These are phyloP conservation scores for Fomitopsis serialis DNA, from an alignment of 768 basidiomycete genomes.

Conservation along the genomic window DNA sequence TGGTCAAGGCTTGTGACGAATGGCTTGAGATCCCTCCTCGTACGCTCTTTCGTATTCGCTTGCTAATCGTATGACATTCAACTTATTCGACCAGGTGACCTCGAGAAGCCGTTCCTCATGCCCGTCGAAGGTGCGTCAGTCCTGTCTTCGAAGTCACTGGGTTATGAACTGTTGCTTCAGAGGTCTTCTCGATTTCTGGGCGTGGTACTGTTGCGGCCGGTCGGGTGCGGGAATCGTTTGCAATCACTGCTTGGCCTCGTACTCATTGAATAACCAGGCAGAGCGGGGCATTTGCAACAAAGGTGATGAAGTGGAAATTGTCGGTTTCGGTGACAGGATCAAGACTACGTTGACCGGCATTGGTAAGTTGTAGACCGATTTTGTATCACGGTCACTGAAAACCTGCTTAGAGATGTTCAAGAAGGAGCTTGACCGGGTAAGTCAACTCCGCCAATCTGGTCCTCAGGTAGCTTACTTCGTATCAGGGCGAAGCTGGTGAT, in stretches of 20 bases:
- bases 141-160: background rate
- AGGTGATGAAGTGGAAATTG: slow-evolving; percentile 88
- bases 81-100: slow-evolving; percentile 57
- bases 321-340: slow-evolving; percentile 75
- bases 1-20: slow-evolving; percentile 81
- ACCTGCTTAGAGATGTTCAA: slow-evolving; percentile 88
- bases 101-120: slow-evolving; percentile 97
- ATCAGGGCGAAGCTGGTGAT: slow-evolving; percentile 92
- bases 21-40: slow-evolving; percentile 95
- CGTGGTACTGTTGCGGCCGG: slow-evolving; percentile 98
- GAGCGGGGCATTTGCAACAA: slow-evolving; percentile 91
- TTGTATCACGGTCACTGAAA: slow-evolving; percentile 4
- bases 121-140: slow-evolving; percentile 68
- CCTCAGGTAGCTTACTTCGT: background rate
- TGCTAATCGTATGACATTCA: background rate
- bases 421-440: slow-evolving; percentile 93
- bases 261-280: slow-evolving; percentile 39
- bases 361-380: slow-evolving; percentile 34
- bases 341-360: slow-evolving; percentile 97
- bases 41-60: slow-evolving; percentile 34
- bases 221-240: slow-evolving; percentile 47
- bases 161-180: slow-evolving; percentile 25
- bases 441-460: background rate
- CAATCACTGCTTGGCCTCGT: background rate
- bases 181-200: slow-evolving; percentile 96